Base-by-base conservation (phyloP, 2,329 filamentous ascomycete species). In the Sporothrix sp. region DNA sequence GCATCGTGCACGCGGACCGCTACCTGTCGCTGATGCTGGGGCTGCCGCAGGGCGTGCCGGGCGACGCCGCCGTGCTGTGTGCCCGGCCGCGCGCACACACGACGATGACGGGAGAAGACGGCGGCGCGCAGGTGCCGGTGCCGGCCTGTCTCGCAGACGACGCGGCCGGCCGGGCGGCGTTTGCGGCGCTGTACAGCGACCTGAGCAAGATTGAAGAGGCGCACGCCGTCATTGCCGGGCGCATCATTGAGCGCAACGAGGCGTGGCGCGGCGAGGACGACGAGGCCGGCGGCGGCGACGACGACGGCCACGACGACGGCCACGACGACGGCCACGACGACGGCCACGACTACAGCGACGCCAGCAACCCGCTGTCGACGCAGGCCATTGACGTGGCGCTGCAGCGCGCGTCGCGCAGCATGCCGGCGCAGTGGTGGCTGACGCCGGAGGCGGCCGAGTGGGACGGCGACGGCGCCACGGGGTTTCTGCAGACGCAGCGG, bases 11-110 rank as follows among this genome's bases (percentile, higher is more conserved):
- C 18, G 60, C 65, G 1, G 74, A 78, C 50, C 68, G 73, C 2
- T 71, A 72, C 42, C 62, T 77, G 3, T 73, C 65, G 3, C 57
- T 76, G n/a, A 66, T 74, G 60, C 60, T 76, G 0, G 72, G 72
- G 7, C 60, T 75, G 4, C 69, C 70, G 1, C 70, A 69, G 38
- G 67, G 63, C 18, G 56, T 59, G 2, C 51, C 56, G 1, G 53
- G 49, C 38, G 49, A 52, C 35, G 25, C 11, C 13, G 44, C 38
- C 14, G 40, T 51, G 8, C 28, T 37, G 11, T 25, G n/a, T 16
- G n/a, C 27, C 10, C 16, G 33, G 33, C 4, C 6, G 9, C n/a
- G 3, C 6, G n/a, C 7, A 16, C n/a, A 3, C 33, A 36, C 7
- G 7, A 5, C 33, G 6, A 28, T 28, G 25, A n/a, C n/a, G n/a